Conservation (phyloP, 441 rosid genomes). For the Cnidoscolus chayamansa region DNA sequence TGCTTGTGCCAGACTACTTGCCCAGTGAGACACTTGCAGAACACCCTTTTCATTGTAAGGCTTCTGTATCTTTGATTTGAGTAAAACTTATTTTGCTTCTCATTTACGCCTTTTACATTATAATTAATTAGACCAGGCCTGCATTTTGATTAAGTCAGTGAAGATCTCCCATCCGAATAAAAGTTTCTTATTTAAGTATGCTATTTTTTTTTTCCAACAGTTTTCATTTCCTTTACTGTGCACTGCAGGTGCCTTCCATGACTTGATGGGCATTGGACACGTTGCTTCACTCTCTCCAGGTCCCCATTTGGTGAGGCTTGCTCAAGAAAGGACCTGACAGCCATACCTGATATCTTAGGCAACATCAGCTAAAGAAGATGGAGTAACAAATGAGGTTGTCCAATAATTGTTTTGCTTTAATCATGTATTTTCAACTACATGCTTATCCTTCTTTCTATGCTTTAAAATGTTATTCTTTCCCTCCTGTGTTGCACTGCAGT, state of each 20-base stretch:
- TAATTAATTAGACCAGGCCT: background rate
- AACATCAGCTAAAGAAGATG: constrained; percentile 77
- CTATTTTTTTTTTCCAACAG: background rate
- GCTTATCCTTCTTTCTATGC: background rate
- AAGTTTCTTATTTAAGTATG: no score
- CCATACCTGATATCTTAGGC: constrained; percentile 71
- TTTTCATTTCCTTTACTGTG: constrained; percentile 20
- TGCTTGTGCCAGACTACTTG: constrained; percentile 52
- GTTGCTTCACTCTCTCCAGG: constrained; percentile 48
- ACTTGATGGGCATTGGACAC: constrained; percentile 73
- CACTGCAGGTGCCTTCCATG: constrained; percentile 71
- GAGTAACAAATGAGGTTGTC: constrained; percentile 40
- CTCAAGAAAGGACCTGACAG: constrained; percentile 64
- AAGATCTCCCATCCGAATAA: no score
- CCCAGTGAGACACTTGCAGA: constrained; percentile 53
- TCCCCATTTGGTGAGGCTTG: constrained; percentile 87
- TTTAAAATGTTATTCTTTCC: background rate
- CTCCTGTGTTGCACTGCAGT: constrained; percentile 41
- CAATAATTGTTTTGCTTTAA: constrained; percentile 3
- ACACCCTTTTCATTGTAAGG: constrained; percentile 58
- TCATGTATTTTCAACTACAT: constrained; percentile 3
- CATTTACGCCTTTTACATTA: background rate
- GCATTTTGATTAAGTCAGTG: background rate
- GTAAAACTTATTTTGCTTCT: background rate
- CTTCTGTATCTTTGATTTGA: background rate